Evolutionary conservation across 75 land plant genomes (phyloP).

Genomic region (Selaginella tamariscina): DNA sequence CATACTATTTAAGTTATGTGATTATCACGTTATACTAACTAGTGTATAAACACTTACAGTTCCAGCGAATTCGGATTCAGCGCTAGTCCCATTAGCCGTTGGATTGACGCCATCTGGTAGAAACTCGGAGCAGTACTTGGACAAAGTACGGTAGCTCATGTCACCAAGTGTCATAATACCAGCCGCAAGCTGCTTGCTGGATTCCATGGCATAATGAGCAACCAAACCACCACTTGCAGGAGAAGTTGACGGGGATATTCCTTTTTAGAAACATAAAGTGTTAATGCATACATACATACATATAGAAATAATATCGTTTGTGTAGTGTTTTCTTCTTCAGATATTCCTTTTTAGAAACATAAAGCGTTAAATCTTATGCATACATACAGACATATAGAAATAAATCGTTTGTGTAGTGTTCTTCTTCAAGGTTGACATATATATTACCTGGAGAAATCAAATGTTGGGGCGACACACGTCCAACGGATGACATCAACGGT

Average conservation of each 20-base stretch:
- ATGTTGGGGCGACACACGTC: conserved; percentile 9
- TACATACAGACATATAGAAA: too few species aligned
- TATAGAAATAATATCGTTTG: too few species aligned
- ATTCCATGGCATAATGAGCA: conserved; percentile 86
- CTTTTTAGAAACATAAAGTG: too few species aligned
- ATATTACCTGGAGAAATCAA: conserved; percentile 38
- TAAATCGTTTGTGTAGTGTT: too few species aligned
- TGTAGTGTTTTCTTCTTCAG: too few species aligned
- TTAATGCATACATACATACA: too few species aligned
- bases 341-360: too few species aligned
- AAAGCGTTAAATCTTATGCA: too few species aligned
- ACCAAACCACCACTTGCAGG: conserved; percentile 63
- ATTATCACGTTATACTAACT: too few species aligned
- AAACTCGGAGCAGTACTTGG: conserved; percentile 66
- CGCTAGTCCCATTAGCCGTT: conserved; percentile 6
- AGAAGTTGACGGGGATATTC: conserved; percentile 60
- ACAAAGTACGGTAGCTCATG: conserved; percentile 61
- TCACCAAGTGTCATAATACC: conserved; percentile 78
- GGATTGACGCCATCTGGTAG: conserved; percentile 43
- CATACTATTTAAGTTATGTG: too few species aligned
- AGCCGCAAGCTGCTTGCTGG: conserved; percentile 80
- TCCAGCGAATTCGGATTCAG: conserved; percentile 65
- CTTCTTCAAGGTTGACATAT: too few species aligned
- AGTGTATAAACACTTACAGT: conserved; percentile 37
- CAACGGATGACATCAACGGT: conserved; percentile 7